phyloP scores from a whole-genome alignment of 305 asterid species.

The Fraxinus greggii region DNA sequence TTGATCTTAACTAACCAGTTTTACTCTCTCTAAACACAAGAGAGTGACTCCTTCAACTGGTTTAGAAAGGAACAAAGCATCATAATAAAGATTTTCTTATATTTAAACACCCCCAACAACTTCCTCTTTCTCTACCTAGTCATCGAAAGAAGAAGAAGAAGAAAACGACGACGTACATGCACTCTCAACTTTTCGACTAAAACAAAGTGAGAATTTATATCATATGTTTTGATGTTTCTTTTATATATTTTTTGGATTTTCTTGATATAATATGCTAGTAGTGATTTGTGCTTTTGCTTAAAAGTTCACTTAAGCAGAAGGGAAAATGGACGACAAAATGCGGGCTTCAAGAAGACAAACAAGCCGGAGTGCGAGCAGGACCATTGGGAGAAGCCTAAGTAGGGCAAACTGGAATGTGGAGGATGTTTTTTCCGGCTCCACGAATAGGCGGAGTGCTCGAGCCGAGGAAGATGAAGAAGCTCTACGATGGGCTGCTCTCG shows the following conservation, averaged over 20 bases:
- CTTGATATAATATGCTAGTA: not conserved
- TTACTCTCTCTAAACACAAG: not conserved
- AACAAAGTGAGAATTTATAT: slow-evolving; percentile 8
- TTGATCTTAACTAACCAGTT: not conserved
- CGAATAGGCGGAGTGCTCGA: slow-evolving; percentile 42
- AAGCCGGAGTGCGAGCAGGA: slow-evolving; percentile 44
- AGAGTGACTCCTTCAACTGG: slow-evolving; percentile 15
- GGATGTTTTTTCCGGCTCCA: slow-evolving; percentile 52
- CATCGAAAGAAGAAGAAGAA: not conserved
- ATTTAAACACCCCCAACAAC: slow-evolving; percentile 14
- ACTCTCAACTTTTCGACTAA: not conserved
- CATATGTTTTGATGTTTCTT: not conserved
- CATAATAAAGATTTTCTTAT: not conserved
- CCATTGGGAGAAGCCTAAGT: slow-evolving; percentile 36
- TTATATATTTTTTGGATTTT: not conserved
- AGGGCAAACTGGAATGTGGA: slow-evolving; percentile 51
- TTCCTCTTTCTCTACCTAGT: not conserved
- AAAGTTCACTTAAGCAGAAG: slow-evolving; percentile 9
- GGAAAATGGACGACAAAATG: slow-evolving; percentile 37
- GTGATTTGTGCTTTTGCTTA: not conserved
- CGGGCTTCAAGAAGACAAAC: slow-evolving; percentile 37
- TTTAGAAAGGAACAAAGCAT: slow-evolving; percentile 4
- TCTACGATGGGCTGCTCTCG: slow-evolving; percentile 80
- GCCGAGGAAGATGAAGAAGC: slow-evolving; percentile 82
- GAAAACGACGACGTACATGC: not conserved